Evolutionary conservation across 2,329 filamentous ascomycete genomes (phyloP).

Genomic region (Coniochaeta sp.): DNA sequence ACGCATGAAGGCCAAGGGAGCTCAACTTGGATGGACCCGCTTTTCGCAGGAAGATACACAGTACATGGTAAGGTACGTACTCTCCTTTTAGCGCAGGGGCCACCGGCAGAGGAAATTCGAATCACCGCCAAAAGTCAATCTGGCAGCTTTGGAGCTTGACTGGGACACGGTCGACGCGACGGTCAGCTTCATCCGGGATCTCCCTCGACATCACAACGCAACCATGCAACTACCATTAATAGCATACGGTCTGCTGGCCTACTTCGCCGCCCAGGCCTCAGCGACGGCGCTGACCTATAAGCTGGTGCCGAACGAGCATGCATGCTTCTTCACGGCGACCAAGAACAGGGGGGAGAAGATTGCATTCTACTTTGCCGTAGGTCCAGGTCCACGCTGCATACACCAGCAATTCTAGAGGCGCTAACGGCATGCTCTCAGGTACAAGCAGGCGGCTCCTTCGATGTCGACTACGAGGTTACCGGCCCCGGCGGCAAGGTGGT

Average conservation of each 20-base stretch:
- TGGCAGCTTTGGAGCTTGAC: background rate
- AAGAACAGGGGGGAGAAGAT: slow-evolving; percentile 78
- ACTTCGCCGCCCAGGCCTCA: slow-evolving; percentile 61
- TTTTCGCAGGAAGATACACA: no score
- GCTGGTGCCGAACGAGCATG: slow-evolving; percentile 81
- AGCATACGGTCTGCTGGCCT: slow-evolving; percentile 63
- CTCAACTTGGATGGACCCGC: no score
- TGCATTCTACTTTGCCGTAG: slow-evolving; percentile 96
- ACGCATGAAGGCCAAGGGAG: no score
- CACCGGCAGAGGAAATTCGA: slow-evolving; percentile 7
- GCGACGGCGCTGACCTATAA: slow-evolving; percentile 94
- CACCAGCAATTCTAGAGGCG: background rate
- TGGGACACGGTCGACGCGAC: background rate
- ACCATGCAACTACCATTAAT: slow-evolving; percentile 61
- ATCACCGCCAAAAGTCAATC: slow-evolving; percentile 11
- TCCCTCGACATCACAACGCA: slow-evolving; percentile 10
- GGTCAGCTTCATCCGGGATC: background rate
- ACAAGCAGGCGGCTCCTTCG: slow-evolving; percentile 96
- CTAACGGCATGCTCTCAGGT: slow-evolving; percentile 49
- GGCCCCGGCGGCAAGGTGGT: slow-evolving; percentile 77
- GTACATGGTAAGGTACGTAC: background rate
- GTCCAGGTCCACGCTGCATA: slow-evolving; percentile 19
- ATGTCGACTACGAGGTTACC: slow-evolving; percentile 86
- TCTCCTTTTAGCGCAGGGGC: slow-evolving; percentile 3
- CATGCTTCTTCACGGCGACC: slow-evolving; percentile 85